Evolutionary conservation across 2,329 filamentous ascomycete genomes (phyloP).

Genomic region (Nemania sp.): DNA sequence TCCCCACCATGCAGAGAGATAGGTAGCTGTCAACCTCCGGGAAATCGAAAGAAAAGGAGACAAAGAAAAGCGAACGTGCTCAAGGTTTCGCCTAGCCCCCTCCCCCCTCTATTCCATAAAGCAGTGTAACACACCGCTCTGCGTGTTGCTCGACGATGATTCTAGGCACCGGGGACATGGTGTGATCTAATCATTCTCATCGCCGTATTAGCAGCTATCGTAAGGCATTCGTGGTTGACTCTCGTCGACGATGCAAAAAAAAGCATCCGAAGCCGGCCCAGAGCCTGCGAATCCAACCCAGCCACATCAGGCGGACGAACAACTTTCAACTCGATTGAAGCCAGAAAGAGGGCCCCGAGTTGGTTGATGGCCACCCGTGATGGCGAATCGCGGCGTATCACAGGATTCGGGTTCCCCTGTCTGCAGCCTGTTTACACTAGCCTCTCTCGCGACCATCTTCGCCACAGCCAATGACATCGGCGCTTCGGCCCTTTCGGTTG

Average conservation of each 20-base stretch:
- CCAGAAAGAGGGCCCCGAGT: conserved; percentile 1
- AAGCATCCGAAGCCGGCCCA: conserved; percentile 17
- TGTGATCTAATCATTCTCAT: conserved; percentile 5
- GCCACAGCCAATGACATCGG: conserved; percentile 31
- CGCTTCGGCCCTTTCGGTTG: conserved; percentile 21
- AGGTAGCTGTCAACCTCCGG: conserved; percentile 11
- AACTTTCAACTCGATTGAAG: not conserved
- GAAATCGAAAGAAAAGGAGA: too few relatives aligned
- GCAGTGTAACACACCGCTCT: conserved; percentile 29
- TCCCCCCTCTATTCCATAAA: conserved; percentile 8
- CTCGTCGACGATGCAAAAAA: conserved; percentile 16
- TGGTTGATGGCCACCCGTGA: conserved; percentile 12
- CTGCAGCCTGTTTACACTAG: conserved; percentile 34
- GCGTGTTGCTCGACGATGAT: conserved; percentile 1
- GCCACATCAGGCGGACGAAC: conserved; percentile 20
- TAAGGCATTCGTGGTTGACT: conserved; percentile 19
- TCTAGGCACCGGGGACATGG: conserved; percentile 10
- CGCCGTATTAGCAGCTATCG: conserved; percentile 15
- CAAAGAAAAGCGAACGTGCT: conserved; percentile 14
- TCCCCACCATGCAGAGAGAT: conserved; percentile 14
- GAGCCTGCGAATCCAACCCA: conserved; percentile 21
- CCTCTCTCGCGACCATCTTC: conserved; percentile 23
- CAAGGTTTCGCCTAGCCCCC: conserved; percentile 11
- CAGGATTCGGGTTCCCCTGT: conserved; percentile 28
- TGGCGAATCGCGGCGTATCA: conserved; percentile 22